These are phyloP conservation scores for Suillus tomentosus DNA, from an alignment of 768 basidiomycete species.

Conservation along the genomic window DNA sequence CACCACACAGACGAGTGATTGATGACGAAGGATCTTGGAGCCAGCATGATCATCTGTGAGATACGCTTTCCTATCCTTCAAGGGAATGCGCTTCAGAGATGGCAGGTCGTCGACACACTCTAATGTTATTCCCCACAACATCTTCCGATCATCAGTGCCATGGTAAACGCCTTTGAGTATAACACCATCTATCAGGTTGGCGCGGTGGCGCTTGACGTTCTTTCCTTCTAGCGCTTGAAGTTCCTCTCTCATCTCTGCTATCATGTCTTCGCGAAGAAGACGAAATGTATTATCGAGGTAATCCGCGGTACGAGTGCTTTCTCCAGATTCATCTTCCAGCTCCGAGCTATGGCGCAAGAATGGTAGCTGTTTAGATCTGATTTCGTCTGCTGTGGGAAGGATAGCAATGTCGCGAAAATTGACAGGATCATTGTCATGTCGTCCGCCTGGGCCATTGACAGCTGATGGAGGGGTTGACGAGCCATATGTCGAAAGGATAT, in stretches of 20 bases:
- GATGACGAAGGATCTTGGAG: constrained; percentile 45
- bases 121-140: constrained; percentile 42
- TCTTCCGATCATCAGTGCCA: constrained; percentile 19
- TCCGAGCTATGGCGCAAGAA: constrained; percentile 46
- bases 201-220: constrained; percentile 41
- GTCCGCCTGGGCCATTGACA: constrained; percentile 50
- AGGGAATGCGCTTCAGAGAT: constrained; percentile 30
- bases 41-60: constrained; percentile 31
- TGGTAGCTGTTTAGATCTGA: constrained; percentile 41
- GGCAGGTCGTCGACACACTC: constrained; percentile 35
- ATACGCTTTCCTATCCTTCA: constrained; percentile 38
- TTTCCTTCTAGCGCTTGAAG: constrained; percentile 39
- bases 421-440: constrained; percentile 63
- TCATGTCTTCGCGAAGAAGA: constrained; percentile 57
- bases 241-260: constrained; percentile 54
- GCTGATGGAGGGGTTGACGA: constrained; percentile 18
- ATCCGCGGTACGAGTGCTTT: constrained; percentile 36
- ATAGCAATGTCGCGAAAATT: constrained; percentile 59
- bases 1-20: constrained; percentile 50
- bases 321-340: constrained; percentile 42
- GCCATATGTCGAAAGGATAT: constrained; percentile 29
- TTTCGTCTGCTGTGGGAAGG: constrained; percentile 58
- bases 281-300: constrained; percentile 64
- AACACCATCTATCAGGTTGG: constrained; percentile 38
- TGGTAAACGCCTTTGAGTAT: constrained; percentile 37